Evolutionary conservation across 176 grass and related monocot species (phyloP).

Genomic region (Microstegium vimineum): DNA sequence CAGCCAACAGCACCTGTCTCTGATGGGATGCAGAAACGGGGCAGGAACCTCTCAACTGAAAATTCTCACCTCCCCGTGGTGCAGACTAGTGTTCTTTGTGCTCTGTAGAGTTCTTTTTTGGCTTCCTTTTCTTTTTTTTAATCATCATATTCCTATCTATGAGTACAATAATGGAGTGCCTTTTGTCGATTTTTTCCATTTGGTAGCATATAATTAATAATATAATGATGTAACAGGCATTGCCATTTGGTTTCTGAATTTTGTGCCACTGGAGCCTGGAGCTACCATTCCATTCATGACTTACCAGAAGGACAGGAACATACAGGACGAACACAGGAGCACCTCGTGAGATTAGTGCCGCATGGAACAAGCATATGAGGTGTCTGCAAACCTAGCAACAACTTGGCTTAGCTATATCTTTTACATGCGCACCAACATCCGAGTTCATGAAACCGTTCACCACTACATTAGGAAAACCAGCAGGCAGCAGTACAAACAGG

Average conservation of each 20-base stretch:
- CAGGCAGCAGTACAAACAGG: not conserved
- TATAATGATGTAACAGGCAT: conserved; percentile 7
- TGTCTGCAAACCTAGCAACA: conserved; percentile 24
- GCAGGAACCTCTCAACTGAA: not conserved
- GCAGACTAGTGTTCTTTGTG: not conserved
- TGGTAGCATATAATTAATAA: not conserved
- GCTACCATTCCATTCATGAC: too few species aligned
- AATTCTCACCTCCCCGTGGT: not conserved
- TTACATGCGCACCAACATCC: conserved; percentile 16
- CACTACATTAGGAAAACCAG: conserved; percentile 11
- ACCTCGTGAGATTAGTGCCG: not conserved
- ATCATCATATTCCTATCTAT: not conserved
- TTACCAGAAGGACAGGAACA: not conserved
- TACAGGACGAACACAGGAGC: not conserved
- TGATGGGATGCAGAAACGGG: not conserved
- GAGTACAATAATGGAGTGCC: conserved; percentile 10
- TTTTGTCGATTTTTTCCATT: not conserved
- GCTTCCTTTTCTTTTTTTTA: not conserved
- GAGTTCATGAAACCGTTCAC: conserved; percentile 14
- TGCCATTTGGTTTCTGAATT: not conserved
- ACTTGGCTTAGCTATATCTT: conserved; percentile 13
- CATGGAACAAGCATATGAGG: not conserved
- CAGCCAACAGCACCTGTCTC: not conserved
- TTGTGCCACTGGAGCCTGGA: not conserved
- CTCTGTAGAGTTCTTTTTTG: not conserved